phyloP scores from a whole-genome alignment of 2,329 filamentous ascomycete genomes.

The Venturia asperata region DNA sequence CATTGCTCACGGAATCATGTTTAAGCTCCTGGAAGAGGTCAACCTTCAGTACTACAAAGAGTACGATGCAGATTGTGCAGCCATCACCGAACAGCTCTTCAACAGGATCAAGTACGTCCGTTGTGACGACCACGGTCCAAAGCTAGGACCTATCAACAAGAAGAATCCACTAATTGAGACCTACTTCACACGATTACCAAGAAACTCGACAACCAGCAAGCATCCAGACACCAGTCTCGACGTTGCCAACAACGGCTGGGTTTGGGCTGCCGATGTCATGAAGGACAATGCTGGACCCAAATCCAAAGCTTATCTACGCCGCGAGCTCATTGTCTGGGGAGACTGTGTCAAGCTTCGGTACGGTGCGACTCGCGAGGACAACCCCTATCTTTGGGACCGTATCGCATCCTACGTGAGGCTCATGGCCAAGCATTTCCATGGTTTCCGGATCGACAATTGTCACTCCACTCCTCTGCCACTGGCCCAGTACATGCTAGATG shows the following conservation, averaged over 20 bases:
- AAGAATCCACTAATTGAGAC: constrained; percentile 80
- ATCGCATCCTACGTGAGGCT: constrained; percentile 90
- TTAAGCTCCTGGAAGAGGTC: constrained; percentile 66
- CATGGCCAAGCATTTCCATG: constrained; percentile 90
- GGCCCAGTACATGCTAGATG: constrained; percentile 88
- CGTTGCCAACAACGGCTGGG: constrained; percentile 94
- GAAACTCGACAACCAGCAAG: constrained; percentile 69
- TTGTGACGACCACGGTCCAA: constrained; percentile 86
- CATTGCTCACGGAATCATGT: constrained; percentile 47
- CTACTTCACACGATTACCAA: constrained; percentile 86
- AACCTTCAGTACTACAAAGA: constrained; percentile 88
- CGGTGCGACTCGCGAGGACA: constrained; percentile 71
- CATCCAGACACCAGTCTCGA: constrained; percentile 71
- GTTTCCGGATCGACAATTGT: constrained; percentile 95
- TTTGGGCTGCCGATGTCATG: constrained; percentile 94
- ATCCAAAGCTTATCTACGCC: constrained; percentile 86
- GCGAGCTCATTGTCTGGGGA: constrained; percentile 96
- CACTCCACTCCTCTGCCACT: constrained; percentile 94
- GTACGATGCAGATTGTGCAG: constrained; percentile 75
- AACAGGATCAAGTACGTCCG: constrained; percentile 93
- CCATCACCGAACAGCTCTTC: constrained; percentile 83
- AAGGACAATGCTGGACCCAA: constrained; percentile 86
- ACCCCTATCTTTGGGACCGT: constrained; percentile 88
- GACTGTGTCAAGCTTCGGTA: constrained; percentile 97
- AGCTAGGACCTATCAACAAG: constrained; percentile 68